Conservation (phyloP, 169 alveolate species). For the Plasmodium sp. region DNA sequence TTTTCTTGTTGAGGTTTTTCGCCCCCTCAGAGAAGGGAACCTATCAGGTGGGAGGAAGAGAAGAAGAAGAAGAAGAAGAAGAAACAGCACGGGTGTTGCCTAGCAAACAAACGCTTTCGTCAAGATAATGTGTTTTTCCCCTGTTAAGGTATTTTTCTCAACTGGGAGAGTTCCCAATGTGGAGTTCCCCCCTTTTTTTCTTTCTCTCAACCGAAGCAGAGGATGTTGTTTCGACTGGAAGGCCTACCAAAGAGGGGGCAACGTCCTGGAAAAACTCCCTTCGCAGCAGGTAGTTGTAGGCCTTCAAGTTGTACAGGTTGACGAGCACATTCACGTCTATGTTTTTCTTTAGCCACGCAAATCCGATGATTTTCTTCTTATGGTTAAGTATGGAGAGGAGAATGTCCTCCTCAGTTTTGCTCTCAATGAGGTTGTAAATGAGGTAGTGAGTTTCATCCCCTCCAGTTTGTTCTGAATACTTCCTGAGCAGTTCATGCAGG, state of each 20-base stretch:
- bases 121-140: not conserved
- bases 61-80: not conserved
- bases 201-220: not conserved
- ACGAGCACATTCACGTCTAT: conserved; percentile 46
- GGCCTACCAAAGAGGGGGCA: not conserved
- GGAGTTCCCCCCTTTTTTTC: not conserved
- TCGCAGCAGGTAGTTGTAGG: conserved; percentile 19
- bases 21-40: conserved; percentile 3
- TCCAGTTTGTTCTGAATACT: not conserved
- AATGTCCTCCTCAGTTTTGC: conserved; percentile 40
- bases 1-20: conserved; percentile 29
- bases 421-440: conserved; percentile 44
- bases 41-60: not conserved
- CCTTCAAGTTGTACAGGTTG: conserved; percentile 36
- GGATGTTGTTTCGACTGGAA: not conserved
- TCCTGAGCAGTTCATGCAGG: conserved; percentile 48
- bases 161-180: not conserved
- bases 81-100: not conserved
- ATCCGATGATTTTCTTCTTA: conserved; percentile 53
- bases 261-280: not conserved
- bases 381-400: conserved; percentile 20
- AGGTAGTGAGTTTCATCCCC: conserved; percentile 12
- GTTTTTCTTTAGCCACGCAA: conserved; percentile 37
- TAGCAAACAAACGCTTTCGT: not conserved
- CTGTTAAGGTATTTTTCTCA: not conserved